Evolutionary conservation across 2,329 filamentous ascomycete genomes (phyloP).

Genomic region (Aspergillus floridensis): DNA sequence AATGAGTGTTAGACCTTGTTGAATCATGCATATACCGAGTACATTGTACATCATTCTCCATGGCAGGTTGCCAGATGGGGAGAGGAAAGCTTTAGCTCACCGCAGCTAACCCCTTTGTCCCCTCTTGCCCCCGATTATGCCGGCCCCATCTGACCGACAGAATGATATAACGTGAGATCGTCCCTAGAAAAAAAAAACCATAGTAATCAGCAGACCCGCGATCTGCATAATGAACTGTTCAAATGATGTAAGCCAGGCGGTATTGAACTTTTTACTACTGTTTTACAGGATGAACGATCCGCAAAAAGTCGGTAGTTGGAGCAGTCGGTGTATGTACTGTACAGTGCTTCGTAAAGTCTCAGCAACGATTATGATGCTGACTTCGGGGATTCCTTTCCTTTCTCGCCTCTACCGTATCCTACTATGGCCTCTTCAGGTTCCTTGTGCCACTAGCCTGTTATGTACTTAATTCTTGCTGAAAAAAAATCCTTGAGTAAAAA

Average conservation of each 20-base stretch:
- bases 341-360: too few species aligned
- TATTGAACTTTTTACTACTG: not conserved
- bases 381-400: not conserved
- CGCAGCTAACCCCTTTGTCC: not conserved
- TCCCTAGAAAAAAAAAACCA: not conserved
- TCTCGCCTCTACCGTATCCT: not conserved
- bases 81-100: not conserved
- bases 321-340: too few species aligned
- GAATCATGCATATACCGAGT: not conserved
- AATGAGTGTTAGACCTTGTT: not conserved
- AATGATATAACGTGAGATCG: not conserved
- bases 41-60: not conserved
- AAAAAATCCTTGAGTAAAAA: not conserved
- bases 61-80: not conserved
- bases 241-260: not conserved
- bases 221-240: not conserved
- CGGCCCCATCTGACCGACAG: not conserved
- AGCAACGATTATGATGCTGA: not conserved
- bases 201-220: not conserved
- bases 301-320: not conserved
- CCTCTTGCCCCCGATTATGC: not conserved
- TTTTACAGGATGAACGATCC: not conserved
- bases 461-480: not conserved
- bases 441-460: not conserved
- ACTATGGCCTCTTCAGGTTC: not conserved